Evolutionary conservation across 2,329 filamentous ascomycete genomes (phyloP).

Genomic region (Metarhizium anisopliae): DNA sequence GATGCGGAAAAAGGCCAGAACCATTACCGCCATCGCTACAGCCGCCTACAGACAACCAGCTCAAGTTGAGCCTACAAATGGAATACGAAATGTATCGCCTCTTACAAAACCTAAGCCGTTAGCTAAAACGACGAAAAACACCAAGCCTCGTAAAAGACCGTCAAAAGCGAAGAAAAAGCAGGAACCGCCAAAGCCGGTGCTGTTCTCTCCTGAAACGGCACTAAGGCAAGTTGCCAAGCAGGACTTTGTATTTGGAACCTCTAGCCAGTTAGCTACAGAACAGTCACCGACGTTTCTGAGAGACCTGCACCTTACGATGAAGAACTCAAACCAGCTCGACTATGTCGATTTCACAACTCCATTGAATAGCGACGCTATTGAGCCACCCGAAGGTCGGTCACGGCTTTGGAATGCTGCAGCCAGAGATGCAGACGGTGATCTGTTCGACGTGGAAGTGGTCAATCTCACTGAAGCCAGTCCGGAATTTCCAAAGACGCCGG

Average conservation of each 20-base stretch:
- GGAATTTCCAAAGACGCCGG: constrained; percentile 10
- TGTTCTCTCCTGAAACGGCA: constrained; percentile 63
- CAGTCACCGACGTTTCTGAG: constrained; percentile 59
- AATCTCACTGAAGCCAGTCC: constrained; percentile 43
- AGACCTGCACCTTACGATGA: constrained; percentile 53
- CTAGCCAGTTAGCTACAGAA: constrained; percentile 69
- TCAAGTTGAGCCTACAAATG: constrained; percentile 20
- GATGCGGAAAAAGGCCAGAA: constrained; percentile 61
- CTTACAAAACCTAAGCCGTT: not conserved
- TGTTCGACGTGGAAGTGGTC: constrained; percentile 54
- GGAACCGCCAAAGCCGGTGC: constrained; percentile 32
- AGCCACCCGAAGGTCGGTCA: constrained; percentile 19
- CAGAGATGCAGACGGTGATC: constrained; percentile 53
- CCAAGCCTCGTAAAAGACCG: constrained; percentile 22
- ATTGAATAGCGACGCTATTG: constrained; percentile 29
- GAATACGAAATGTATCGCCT: not conserved
- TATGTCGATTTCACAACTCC: constrained; percentile 30
- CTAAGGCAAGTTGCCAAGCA: constrained; percentile 57
- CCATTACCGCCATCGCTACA: constrained; percentile 70
- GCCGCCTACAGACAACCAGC: constrained; percentile 47
- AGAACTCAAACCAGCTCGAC: constrained; percentile 41
- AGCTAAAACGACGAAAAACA: constrained; percentile 13
- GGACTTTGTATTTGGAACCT: constrained; percentile 77
- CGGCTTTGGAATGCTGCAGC: constrained; percentile 65
- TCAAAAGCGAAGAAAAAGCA: constrained; percentile 31